These are phyloP conservation scores for Coelastrella sp. DNA, from an alignment of 139 green algal genomes.

Conservation along the genomic window DNA sequence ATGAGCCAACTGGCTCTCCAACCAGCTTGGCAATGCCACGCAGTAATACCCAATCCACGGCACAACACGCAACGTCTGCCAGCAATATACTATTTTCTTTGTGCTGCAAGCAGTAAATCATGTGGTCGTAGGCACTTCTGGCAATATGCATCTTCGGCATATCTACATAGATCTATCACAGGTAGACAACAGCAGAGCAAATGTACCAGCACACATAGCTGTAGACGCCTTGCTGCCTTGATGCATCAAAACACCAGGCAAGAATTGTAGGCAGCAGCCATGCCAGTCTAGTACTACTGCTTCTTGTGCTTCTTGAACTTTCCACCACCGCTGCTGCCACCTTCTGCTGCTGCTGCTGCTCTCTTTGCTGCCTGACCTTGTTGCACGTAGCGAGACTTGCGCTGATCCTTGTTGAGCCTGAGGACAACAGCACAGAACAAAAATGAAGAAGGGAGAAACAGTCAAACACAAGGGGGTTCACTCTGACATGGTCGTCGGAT, in stretches of 20 bases:
- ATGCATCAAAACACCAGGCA: neutral
- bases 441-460: no score
- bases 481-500: no score
- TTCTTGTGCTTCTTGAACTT: slow-evolving; percentile 41
- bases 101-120: no score
- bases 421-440: neutral
- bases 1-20: no score
- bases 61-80: no score
- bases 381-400: slow-evolving; percentile 79
- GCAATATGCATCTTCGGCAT: no score
- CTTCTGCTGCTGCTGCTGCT: slow-evolving; percentile 41
- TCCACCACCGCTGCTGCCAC: neutral
- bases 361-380: slow-evolving; percentile 45
- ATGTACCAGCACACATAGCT: neutral
- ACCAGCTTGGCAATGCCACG: no score
- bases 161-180: no score
- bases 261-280: neutral
- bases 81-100: no score
- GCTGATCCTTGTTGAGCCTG: slow-evolving; percentile 73
- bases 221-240: neutral
- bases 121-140: no score
- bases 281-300: neutral
- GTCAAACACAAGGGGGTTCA: no score
- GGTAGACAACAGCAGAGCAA: neutral
- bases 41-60: no score